phyloP scores from a whole-genome alignment of 2,329 filamentous ascomycete species.

The Diaporthe caulivora region DNA sequence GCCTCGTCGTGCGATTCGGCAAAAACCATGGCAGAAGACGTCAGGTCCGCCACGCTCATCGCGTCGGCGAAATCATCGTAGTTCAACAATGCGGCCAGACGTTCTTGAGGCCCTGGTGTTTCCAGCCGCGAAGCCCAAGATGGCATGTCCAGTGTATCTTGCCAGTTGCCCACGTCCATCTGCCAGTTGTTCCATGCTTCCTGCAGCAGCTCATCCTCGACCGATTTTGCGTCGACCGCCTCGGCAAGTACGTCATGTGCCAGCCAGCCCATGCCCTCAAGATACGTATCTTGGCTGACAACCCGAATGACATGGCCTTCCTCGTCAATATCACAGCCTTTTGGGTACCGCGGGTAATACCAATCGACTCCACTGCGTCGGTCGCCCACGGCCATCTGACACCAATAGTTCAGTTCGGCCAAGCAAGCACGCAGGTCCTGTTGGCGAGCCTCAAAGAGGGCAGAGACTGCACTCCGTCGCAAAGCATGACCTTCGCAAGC shows the following conservation, averaged over 20 bases:
- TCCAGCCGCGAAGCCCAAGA: conserved; percentile 52
- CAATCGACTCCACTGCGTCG: conserved; percentile 89
- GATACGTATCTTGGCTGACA: conserved; percentile 84
- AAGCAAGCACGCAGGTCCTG: conserved; percentile 85
- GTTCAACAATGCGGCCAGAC: conserved; percentile 57
- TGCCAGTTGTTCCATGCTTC: conserved; percentile 78
- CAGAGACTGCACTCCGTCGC: conserved; percentile 72
- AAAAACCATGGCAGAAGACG: conserved; percentile 64
- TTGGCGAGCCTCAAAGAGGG: conserved; percentile 77
- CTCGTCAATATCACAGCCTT: conserved; percentile 76
- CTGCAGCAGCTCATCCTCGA: conserved; percentile 72
- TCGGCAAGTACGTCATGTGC: conserved; percentile 67
- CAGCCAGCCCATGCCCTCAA: conserved; percentile 81
- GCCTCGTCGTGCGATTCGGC: conserved; percentile 58
- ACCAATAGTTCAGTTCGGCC: conserved; percentile 93
- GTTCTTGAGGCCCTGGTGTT: conserved; percentile 42
- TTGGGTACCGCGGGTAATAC: conserved; percentile 85
- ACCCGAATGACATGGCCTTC: conserved; percentile 79
- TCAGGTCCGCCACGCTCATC: conserved; percentile 76
- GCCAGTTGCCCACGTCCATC: conserved; percentile 72
- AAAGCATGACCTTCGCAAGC: conserved; percentile 91
- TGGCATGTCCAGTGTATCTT: conserved; percentile 54
- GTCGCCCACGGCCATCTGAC: conserved; percentile 94
- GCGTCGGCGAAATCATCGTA: conserved; percentile 68
- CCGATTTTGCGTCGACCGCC: conserved; percentile 53